Conservation (phyloP, 805 yeast genomes). For the Zygosaccharomyces kombuchaensis region DNA sequence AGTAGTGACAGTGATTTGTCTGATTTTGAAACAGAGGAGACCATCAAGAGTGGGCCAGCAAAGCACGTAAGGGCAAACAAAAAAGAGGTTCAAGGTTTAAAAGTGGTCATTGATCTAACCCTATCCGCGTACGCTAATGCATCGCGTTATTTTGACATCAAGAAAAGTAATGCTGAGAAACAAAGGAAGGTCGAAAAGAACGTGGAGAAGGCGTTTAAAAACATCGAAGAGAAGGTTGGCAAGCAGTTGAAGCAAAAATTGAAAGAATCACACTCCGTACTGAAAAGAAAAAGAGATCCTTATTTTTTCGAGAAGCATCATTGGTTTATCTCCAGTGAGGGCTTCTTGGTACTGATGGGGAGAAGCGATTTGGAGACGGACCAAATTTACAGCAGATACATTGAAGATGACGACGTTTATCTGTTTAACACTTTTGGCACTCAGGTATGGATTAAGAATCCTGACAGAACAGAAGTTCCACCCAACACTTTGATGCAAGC, state of each 20-base stretch:
- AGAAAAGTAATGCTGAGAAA: constrained; percentile 70
- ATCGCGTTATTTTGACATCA: constrained; percentile 69
- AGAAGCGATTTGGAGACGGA: constrained; percentile 77
- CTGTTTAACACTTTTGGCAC: constrained; percentile 74
- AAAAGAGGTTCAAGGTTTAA: constrained; percentile 32
- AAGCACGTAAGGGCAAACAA: constrained; percentile 9
- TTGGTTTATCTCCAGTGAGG: constrained; percentile 93
- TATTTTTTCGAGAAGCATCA: constrained; percentile 91
- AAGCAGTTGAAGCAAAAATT: constrained; percentile 64
- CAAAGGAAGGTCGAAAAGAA: constrained; percentile 76
- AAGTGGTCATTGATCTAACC: constrained; percentile 61
- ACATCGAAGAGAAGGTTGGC: constrained; percentile 72
- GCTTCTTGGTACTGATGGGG: constrained; percentile 82
- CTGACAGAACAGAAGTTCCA: constrained; percentile 68
- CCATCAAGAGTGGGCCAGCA: constrained; percentile 6
- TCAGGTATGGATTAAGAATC: constrained; percentile 78
- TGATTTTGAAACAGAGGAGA: constrained; percentile 21
- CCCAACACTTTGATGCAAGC: constrained; percentile 89
- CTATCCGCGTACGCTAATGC: constrained; percentile 88
- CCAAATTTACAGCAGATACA: constrained; percentile 71
- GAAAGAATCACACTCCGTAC: constrained; percentile 50
- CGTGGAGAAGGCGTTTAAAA: constrained; percentile 71
- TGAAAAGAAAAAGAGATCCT: constrained; percentile 61
- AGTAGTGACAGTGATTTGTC: constrained; percentile 16
- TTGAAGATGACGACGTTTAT: constrained; percentile 65